These are phyloP conservation scores for Xylariaceae sp. DNA, from an alignment of 2,329 filamentous ascomycete genomes.

Conservation along the genomic window DNA sequence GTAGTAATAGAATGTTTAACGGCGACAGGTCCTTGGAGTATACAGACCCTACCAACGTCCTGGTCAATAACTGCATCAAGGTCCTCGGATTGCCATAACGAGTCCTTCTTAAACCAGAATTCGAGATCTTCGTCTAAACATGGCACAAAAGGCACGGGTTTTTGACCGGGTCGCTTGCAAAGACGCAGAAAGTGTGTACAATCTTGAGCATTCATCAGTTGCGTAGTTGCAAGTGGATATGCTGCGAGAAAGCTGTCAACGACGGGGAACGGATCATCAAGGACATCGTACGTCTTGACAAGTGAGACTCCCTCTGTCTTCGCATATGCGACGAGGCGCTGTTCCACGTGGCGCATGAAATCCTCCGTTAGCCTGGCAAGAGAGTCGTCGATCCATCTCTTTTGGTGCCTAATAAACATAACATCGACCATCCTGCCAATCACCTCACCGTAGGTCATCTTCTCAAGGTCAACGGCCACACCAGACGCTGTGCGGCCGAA, in stretches of 20 bases:
- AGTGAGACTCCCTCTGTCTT: background rate
- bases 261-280: conserved; percentile 12
- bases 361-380: conserved; percentile 26
- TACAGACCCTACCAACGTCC: conserved; percentile 38
- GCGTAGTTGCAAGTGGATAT: conserved; percentile 15
- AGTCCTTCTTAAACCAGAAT: conserved; percentile 45
- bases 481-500: conserved; percentile 47
- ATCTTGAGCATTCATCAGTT: conserved; percentile 28
- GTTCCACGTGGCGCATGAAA: conserved; percentile 30
- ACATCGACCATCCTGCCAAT: conserved; percentile 48
- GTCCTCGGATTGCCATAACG: conserved; percentile 43
- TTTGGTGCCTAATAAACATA: conserved; percentile 41
- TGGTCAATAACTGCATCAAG: conserved; percentile 40
- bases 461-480: conserved; percentile 47
- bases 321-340: conserved; percentile 19
- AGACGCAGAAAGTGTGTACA: conserved; percentile 35
- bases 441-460: conserved; percentile 52
- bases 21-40: conserved; percentile 42
- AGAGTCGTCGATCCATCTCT: conserved; percentile 46
- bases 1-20: conserved; percentile 27
- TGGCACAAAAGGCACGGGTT: conserved; percentile 42
- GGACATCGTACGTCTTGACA: conserved; percentile 3
- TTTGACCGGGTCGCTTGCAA: conserved; percentile 36
- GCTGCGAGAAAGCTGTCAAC: conserved; percentile 10
- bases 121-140: conserved; percentile 41